Base-by-base conservation (phyloP, 768 basidiomycete genomes). In the Trametes punicea region DNA sequence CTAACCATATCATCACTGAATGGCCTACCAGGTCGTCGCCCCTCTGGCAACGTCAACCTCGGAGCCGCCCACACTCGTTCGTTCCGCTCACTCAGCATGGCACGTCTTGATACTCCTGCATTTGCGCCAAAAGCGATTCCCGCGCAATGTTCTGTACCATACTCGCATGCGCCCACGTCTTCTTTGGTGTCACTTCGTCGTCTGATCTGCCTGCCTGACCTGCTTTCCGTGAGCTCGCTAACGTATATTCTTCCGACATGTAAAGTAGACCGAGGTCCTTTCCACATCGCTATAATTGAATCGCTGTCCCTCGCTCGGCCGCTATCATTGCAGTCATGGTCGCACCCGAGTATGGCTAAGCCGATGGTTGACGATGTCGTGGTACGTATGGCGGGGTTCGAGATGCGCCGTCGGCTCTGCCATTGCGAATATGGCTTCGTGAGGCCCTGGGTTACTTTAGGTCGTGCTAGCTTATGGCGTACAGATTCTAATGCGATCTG, bases 31-130 rank as follows among this genome's bases (percentile, higher is more conserved):
- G n/a, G 48, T 38, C 11, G 45, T 29, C 27, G 27, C 45, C 45
- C 3, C 45, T 29, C n/a, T n/a, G n/a, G 45, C 45, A 15, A n/a
- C 26, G 6, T n/a, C 15, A 25, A 27, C 49, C 27, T 27, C 27
- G 49, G 26, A 13, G 38, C 48, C 48, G 27, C 49, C 49, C 49
- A 51, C 49, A 30, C 26, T 51, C 49, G 23, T 48, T 48, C 47
- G 38, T 40, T 51, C 49, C 15, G n/a, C 16, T 16, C 4, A 26
- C 4, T 13, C 21, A 33, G 20, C 34, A 10, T 23, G n/a, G 5
- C 47, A 7, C 47, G 16, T 36, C 1, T 23, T 21, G 11, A 8
- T 31, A 6, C 42, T 11, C 18, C 39, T 41, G 8, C 38, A n/a
- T n/a, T n/a, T n/a, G n/a, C n/a, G n/a, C n/a, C n/a, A n/a, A n/a